Evolutionary conservation across 228 moss, liverwort and hornwort genomes (phyloP).

Genomic region (Sphagnum fallax): DNA sequence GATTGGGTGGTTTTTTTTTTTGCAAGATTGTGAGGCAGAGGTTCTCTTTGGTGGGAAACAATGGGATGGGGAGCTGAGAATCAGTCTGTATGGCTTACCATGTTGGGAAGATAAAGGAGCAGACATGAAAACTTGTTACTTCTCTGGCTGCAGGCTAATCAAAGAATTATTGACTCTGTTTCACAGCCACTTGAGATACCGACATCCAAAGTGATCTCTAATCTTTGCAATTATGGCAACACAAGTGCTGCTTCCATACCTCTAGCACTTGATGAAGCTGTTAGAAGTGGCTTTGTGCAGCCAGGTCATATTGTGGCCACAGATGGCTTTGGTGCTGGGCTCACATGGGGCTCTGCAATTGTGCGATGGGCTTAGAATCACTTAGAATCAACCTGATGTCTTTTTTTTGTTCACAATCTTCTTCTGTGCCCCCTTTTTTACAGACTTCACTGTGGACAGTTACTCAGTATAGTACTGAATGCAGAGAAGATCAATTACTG

Average conservation of each 20-base stretch:
- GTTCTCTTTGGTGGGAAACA: no score
- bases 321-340: conserved; percentile 92
- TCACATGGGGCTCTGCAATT: conserved; percentile 98
- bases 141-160: conserved; percentile 66
- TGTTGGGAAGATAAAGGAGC: neutral
- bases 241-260: conserved; percentile 98
- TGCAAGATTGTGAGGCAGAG: no score
- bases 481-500: no score
- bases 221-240: conserved; percentile 88
- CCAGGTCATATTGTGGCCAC: conserved; percentile 84
- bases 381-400: conserved; percentile 3
- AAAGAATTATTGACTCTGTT: conserved; percentile 89
- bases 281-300: conserved; percentile 83
- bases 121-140: neutral
- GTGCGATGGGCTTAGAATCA: conserved; percentile 74
- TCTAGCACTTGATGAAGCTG: conserved; percentile 90
- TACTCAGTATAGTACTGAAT: no score
- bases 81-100: neutral
- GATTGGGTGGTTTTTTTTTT: no score
- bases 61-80: no score
- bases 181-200: conserved; percentile 79
- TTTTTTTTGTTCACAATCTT: no score
- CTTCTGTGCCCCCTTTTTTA: no score
- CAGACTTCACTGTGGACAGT: no score
- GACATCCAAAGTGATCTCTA: conserved; percentile 75